phyloP scores from a whole-genome alignment of 768 basidiomycete genomes.

The Cystofilobasidium ferigula region DNA sequence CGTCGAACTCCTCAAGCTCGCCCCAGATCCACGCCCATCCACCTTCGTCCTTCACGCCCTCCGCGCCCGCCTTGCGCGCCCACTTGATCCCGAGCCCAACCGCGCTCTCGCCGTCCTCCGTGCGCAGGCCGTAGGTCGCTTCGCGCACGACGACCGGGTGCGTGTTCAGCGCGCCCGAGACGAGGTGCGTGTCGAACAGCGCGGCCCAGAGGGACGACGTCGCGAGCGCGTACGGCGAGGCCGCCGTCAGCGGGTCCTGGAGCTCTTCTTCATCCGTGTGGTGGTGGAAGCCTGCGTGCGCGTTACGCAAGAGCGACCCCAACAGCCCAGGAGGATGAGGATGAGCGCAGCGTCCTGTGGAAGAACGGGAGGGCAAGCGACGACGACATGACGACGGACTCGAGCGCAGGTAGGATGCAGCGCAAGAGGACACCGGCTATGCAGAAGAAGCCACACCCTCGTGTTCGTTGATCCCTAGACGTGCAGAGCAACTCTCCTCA shows the following conservation, averaged over 20 bases:
- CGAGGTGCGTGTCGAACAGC: neutral
- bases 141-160: neutral
- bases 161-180: neutral
- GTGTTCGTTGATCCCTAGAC: too few relatives aligned
- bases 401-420: too few relatives aligned
- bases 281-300: slow-evolving; percentile 9
- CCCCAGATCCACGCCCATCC: slow-evolving; percentile 15
- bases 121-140: slow-evolving; percentile 1
- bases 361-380: too few relatives aligned
- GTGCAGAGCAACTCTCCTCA: too few relatives aligned
- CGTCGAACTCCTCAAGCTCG: neutral
- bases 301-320: too few relatives aligned
- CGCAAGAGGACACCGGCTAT: too few relatives aligned
- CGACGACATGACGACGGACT: too few relatives aligned
- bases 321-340: neutral
- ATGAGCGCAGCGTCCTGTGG: neutral
- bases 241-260: neutral
- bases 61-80: neutral
- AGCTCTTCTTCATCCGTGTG: slow-evolving; percentile 6
- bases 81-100: slow-evolving; percentile 8
- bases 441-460: too few relatives aligned
- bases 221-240: neutral
- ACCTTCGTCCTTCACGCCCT: neutral
- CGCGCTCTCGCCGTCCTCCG: neutral
- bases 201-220: slow-evolving; percentile 3